Conservation (phyloP, 768 basidiomycete species). For the Mycena alexandri region DNA sequence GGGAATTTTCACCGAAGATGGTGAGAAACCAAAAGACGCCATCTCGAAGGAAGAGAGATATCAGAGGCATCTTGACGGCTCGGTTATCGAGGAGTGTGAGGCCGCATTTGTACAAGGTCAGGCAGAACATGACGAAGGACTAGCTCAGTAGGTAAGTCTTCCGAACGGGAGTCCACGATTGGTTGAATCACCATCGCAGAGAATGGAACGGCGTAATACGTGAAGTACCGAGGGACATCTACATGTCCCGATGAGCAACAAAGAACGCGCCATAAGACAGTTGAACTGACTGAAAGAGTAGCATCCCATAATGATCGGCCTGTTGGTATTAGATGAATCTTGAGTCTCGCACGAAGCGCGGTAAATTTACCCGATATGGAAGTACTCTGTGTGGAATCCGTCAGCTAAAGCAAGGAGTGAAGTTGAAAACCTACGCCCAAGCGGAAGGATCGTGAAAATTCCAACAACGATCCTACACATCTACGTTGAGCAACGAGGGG, state of each 20-base stretch:
- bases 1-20: constrained; percentile 13
- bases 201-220: constrained; percentile 1
- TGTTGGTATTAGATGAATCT: neutral
- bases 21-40: constrained; percentile 29
- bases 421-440: no score
- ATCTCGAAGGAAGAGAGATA: constrained; percentile 20
- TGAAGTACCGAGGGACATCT: constrained; percentile 16
- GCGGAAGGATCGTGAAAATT: no score
- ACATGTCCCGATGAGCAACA: neutral
- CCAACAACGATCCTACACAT: no score
- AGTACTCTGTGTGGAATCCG: no score
- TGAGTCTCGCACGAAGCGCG: no score
- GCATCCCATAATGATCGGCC: neutral
- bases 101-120: constrained; percentile 26
- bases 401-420: no score
- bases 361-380: no score
- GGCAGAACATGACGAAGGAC: constrained; percentile 18
- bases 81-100: constrained; percentile 15
- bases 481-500: no score
- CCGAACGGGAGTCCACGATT: neutral
- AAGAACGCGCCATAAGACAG: no score
- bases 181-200: neutral
- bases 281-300: neutral
- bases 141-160: neutral
- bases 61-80: constrained; percentile 11